Evolutionary conservation across 192 early-diverging fungal species (phyloP).

Genomic region (Polychytrium aggregatum): DNA sequence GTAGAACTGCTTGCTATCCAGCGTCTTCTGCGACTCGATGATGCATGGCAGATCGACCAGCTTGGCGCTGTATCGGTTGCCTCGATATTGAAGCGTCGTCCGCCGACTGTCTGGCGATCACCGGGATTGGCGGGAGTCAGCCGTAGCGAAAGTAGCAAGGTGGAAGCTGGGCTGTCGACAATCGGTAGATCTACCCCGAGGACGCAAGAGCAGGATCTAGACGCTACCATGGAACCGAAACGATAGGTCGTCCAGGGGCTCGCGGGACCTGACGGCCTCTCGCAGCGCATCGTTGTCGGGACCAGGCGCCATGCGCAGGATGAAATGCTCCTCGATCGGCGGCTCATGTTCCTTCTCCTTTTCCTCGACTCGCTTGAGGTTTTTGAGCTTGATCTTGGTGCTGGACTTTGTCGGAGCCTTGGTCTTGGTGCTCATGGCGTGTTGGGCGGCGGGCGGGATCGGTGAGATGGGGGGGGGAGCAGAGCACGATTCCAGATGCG

Average conservation of each 20-base stretch:
- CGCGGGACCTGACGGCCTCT: slow-evolving; percentile 32
- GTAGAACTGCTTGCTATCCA: slow-evolving; percentile 76
- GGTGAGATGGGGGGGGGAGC: no score
- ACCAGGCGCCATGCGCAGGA: slow-evolving; percentile 54
- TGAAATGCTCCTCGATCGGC: slow-evolving; percentile 72
- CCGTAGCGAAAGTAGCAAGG: neutral
- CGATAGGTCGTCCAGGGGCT: slow-evolving; percentile 35
- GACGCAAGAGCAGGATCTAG: neutral
- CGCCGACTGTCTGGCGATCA: slow-evolving; percentile 28
- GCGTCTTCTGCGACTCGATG: slow-evolving; percentile 75
- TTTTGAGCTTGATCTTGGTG: no score
- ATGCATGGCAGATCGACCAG: slow-evolving; percentile 78
- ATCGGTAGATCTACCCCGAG: neutral
- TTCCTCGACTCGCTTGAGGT: no score
- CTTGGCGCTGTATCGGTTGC: slow-evolving; percentile 41
- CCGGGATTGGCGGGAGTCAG: no score
- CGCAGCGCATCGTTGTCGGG: slow-evolving; percentile 26
- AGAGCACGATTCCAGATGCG: no score
- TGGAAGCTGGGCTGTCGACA: neutral
- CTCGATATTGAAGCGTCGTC: slow-evolving; percentile 46
- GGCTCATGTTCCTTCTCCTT: slow-evolving; percentile 62
- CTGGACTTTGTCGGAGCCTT: no score
- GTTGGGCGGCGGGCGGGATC: no score
- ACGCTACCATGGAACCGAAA: slow-evolving; percentile 25
- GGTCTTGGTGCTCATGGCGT: no score